A percentile compares a stretch with the other conserved stretches of the same genome.
Evolutionary conservation across 345 rosid species (phyloP).

Genomic region (Gossypium turneri): DNA sequence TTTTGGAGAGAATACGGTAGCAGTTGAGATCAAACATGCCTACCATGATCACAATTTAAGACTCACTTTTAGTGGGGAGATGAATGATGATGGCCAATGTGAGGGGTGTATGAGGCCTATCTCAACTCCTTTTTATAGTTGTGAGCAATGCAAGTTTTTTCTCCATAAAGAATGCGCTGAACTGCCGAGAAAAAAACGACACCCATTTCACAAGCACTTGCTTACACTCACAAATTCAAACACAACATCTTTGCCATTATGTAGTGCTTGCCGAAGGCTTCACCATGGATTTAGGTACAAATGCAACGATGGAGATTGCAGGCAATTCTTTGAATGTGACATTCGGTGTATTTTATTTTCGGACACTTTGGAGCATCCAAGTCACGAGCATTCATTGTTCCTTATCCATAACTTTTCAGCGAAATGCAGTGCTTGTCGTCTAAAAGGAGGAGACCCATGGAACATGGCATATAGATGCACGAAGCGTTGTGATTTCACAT

Average conservation of each 20-base stretch:
- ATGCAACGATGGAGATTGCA: not conserved
- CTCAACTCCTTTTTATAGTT: constrained; percentile 6
- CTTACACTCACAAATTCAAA: not conserved
- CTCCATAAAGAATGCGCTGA: constrained; percentile 22
- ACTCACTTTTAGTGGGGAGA: not conserved
- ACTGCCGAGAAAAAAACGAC: constrained; percentile 12
- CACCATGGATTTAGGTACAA: not conserved
- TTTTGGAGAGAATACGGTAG: not conserved
- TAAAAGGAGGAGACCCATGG: no score
- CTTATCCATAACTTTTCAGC: not conserved
- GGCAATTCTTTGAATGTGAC: not conserved
- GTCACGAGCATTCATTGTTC: not conserved
- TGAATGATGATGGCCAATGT: not conserved
- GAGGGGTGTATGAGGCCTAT: constrained; percentile 18
- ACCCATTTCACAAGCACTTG: constrained; percentile 10
- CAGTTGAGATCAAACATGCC: not conserved
- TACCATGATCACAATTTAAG: not conserved
- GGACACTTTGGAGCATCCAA: not conserved
- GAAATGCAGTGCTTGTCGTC: not conserved
- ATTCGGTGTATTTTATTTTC: not conserved
- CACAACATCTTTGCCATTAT: no score
- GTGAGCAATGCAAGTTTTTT: constrained; percentile 15
- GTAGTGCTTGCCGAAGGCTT: not conserved
- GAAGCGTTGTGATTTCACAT: not conserved
- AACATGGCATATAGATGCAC: not conserved